Percentiles rank a stretch among this genome's conserved stretches.
These are phyloP conservation scores for Saksenaea vasiformis DNA, from an alignment of 371 early-diverging fungal genomes.

Conservation along the genomic window DNA sequence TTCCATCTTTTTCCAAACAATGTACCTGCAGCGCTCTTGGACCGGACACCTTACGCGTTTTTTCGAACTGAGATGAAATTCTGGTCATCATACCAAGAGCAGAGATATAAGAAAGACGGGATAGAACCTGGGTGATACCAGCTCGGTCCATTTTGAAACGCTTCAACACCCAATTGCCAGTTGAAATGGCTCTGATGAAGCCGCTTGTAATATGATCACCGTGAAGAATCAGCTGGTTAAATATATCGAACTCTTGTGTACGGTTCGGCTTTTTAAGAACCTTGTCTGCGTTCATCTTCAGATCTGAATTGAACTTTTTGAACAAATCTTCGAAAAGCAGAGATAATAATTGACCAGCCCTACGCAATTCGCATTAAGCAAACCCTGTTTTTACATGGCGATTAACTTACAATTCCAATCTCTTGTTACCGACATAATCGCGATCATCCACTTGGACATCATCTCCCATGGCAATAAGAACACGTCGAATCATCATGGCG, in stretches of 20 bases:
- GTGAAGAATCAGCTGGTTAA: slow-evolving; percentile 82
- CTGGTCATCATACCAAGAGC: slow-evolving; percentile 99
- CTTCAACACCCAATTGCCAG: slow-evolving; percentile 99
- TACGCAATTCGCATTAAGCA: slow-evolving; percentile 22
- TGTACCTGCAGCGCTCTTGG: slow-evolving; percentile 94
- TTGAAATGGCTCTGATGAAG: slow-evolving; percentile 95
- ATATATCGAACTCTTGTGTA: slow-evolving; percentile 95
- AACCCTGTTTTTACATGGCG: not conserved
- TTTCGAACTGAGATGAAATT: slow-evolving; percentile 99
- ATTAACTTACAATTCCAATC: slow-evolving; percentile 90
- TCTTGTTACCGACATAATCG: slow-evolving; percentile 99
- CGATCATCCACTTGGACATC: slow-evolving; percentile 94
- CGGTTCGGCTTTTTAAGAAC: slow-evolving; percentile 92
- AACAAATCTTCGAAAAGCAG: slow-evolving; percentile 99
- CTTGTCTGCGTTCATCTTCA: slow-evolving; percentile 91
- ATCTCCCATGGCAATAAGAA: slow-evolving; percentile 84
- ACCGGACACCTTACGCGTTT: slow-evolving; percentile 99
- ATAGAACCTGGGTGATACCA: slow-evolving; percentile 98
- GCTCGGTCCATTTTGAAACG: slow-evolving; percentile 99
- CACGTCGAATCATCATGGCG: slow-evolving; percentile 97
- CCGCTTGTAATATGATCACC: slow-evolving; percentile 95
- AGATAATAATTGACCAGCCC: slow-evolving; percentile 97
- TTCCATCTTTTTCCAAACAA: not conserved
- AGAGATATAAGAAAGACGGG: slow-evolving; percentile 95
- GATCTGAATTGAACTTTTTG: slow-evolving; percentile 94